Percentiles rank a stretch among this genome's conserved stretches.
Conservation (phyloP, 1,284 basidiomycete species). For the Termitomyces sp. region DNA sequence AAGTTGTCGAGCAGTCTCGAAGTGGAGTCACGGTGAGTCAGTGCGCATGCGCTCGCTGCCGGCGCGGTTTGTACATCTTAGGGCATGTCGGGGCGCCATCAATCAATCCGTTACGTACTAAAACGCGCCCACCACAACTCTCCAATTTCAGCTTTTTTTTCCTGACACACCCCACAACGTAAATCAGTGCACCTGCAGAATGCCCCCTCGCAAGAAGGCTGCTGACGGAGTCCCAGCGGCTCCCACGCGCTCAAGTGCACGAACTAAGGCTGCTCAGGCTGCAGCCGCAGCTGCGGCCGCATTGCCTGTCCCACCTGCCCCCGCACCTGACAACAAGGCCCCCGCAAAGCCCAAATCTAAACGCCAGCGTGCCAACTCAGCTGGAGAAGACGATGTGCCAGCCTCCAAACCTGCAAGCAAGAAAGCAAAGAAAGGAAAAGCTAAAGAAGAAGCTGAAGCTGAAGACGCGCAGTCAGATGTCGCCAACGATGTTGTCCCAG, state of each 20-base stretch:
- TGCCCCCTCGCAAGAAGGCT: slow-evolving; percentile 35
- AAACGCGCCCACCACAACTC: slow-evolving; percentile 12
- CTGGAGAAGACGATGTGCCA: slow-evolving; percentile 4
- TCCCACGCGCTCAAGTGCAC: slow-evolving; percentile 30
- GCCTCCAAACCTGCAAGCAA: slow-evolving; percentile 9
- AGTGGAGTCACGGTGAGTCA: slow-evolving; percentile 14
- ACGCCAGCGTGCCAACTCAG: slow-evolving; percentile 9
- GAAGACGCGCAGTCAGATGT: slow-evolving; percentile 19
- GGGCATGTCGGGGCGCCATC: slow-evolving; percentile 12
- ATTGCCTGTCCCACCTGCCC: slow-evolving; percentile 8
- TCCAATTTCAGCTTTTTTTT: background rate
- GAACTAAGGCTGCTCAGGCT: slow-evolving; percentile 23
- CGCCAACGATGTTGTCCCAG: slow-evolving; percentile 15
- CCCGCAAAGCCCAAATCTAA: slow-evolving; percentile 19
- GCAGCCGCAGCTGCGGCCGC: slow-evolving; percentile 12
- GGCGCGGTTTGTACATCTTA: slow-evolving; percentile 12
- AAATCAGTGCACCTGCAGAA: slow-evolving; percentile 18
- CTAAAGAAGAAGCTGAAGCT: slow-evolving; percentile 20
- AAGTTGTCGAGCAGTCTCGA: too few relatives aligned
- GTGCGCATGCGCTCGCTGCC: slow-evolving; percentile 1
- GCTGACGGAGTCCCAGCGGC: slow-evolving; percentile 22
- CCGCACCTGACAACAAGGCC: slow-evolving; percentile 11
- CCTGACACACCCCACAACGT: slow-evolving; percentile 7
- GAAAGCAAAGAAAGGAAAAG: slow-evolving; percentile 29
- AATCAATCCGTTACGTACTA: slow-evolving; percentile 4